Evolutionary conservation across 1,284 basidiomycete genomes (phyloP).

Genomic region (Ceratobasidium sp.): DNA sequence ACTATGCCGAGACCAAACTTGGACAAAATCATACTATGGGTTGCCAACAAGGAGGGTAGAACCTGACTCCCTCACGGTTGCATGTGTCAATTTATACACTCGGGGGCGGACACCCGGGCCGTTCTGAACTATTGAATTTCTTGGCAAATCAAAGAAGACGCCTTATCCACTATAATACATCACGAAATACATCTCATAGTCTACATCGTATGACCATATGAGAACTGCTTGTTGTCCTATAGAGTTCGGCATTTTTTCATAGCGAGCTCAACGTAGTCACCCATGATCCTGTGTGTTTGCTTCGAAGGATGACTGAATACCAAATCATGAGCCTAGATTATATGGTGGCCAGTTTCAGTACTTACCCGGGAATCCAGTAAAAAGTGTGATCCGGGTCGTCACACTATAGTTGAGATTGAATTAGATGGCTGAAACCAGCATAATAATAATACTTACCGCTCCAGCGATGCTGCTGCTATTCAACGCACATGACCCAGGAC

Average conservation of each 20-base stretch:
- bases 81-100: background rate
- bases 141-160: background rate
- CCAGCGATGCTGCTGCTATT: conserved; percentile 38
- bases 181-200: background rate
- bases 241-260: conserved; percentile 22
- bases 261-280: conserved; percentile 32
- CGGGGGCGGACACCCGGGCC: background rate
- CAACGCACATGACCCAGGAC: conserved; percentile 50
- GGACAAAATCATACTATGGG: background rate
- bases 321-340: background rate
- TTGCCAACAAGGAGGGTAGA: background rate
- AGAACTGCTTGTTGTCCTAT: background rate
- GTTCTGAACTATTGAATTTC: background rate
- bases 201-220: too few relatives aligned
- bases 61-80: background rate
- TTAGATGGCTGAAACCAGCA: background rate
- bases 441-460: conserved; percentile 4
- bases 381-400: conserved; percentile 38
- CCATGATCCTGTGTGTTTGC: conserved; percentile 39
- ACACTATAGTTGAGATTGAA: conserved; percentile 2
- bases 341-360: background rate
- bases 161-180: background rate
- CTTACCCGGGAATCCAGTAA: conserved; percentile 38
- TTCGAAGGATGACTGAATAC: conserved; percentile 31
- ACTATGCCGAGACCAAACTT: background rate